Evolutionary conservation across 78 protist genomes (phyloP).

Genomic region (Polysphondylium violaceum): DNA sequence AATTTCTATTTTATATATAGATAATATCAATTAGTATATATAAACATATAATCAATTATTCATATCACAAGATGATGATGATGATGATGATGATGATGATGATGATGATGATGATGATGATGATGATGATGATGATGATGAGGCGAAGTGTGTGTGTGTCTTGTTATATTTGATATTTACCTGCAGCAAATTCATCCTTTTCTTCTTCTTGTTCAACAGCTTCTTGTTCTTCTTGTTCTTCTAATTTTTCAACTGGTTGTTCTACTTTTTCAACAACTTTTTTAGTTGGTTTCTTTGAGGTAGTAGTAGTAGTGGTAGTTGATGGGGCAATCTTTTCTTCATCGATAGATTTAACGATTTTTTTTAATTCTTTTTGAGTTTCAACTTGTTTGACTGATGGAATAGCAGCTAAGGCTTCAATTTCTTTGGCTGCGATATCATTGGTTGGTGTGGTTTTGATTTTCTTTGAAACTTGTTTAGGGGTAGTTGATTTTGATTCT

Average conservation of each 20-base stretch:
- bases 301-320: not conserved
- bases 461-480: not conserved
- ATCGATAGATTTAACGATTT: slow-evolving; percentile 2
- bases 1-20: slow-evolving; percentile 13
- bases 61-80: too few relatives aligned
- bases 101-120: too few relatives aligned
- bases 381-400: slow-evolving; percentile 7
- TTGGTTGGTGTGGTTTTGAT: not conserved
- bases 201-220: not conserved
- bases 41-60: too few relatives aligned
- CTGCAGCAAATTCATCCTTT: too few relatives aligned
- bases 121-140: too few relatives aligned
- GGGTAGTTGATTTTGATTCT: not conserved
- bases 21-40: not conserved
- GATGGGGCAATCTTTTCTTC: slow-evolving; percentile 2
- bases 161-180: too few relatives aligned
- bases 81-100: too few relatives aligned
- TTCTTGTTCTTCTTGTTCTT: not conserved
- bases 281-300: not conserved
- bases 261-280: not conserved
- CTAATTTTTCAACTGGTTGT: not conserved
- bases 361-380: not conserved
- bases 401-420: slow-evolving; percentile 18
- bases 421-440: not conserved
- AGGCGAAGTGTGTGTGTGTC: too few relatives aligned